Percentiles rank a stretch among this genome's conserved stretches.
These are phyloP conservation scores for Polysphondylium violaceum DNA, from an alignment of 78 protist species.

Conservation along the genomic window DNA sequence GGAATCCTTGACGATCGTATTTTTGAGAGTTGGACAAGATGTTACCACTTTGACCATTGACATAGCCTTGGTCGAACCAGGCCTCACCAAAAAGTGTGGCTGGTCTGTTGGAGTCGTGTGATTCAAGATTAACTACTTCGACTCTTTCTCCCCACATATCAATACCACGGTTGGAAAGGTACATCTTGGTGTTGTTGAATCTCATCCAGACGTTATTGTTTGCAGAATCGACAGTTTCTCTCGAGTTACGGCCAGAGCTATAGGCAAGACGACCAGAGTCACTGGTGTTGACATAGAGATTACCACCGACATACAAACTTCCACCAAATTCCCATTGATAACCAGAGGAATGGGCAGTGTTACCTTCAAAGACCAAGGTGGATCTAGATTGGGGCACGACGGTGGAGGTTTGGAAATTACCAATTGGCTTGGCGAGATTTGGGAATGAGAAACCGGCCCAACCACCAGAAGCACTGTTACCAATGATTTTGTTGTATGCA, in stretches of 20 bases:
- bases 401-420: neutral
- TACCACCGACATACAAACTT: constrained; percentile 82
- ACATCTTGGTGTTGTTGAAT: constrained; percentile 44
- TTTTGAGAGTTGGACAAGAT: neutral
- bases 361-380: constrained; percentile 82
- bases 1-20: constrained; percentile 82
- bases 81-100: constrained; percentile 63
- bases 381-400: constrained; percentile 62
- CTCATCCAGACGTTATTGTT: constrained; percentile 44
- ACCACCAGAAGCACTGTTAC: constrained; percentile 90
- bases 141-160: constrained; percentile 47
- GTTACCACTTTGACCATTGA: constrained; percentile 43
- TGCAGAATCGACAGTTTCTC: constrained; percentile 27
- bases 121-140: constrained; percentile 15
- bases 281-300: neutral
- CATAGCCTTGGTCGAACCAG: constrained; percentile 36
- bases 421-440: constrained; percentile 62
- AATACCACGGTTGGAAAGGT: constrained; percentile 17
- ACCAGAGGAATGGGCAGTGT: constrained; percentile 82
- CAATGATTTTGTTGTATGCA: constrained; percentile 79
- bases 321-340: constrained; percentile 53
- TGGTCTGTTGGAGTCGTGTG: constrained; percentile 22
- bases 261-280: constrained; percentile 3
- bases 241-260: constrained; percentile 24
- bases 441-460: constrained; percentile 90